These are phyloP conservation scores for Fragilaria crotonensis DNA, from an alignment of 108 stramenopile genomes.

Conservation along the genomic window DNA sequence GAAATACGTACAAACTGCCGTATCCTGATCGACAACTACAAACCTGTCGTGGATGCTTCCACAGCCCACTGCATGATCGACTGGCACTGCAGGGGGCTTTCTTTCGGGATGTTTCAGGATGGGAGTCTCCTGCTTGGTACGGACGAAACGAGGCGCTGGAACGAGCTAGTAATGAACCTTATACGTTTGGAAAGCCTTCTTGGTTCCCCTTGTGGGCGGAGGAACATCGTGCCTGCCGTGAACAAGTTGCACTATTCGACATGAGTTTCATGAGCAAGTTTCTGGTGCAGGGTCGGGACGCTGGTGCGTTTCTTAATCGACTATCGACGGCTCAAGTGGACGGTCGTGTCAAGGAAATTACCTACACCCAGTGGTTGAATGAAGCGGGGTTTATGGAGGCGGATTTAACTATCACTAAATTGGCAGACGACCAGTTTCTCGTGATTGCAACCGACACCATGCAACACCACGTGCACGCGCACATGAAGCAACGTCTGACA, in stretches of 20 bases:
- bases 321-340: constrained; percentile 66
- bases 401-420: constrained; percentile 66
- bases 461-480: constrained; percentile 56
- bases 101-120: constrained; percentile 61
- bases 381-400: constrained; percentile 54
- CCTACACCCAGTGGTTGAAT: constrained; percentile 74
- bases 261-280: constrained; percentile 87
- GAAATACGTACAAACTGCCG: constrained; percentile 53
- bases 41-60: constrained; percentile 40
- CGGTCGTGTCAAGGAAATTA: constrained; percentile 30
- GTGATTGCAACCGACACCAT: constrained; percentile 74
- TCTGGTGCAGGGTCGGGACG: constrained; percentile 52
- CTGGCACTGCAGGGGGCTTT: constrained; percentile 24
- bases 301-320: constrained; percentile 50
- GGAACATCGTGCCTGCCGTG: constrained; percentile 56
- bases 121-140: constrained; percentile 64
- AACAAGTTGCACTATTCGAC: constrained; percentile 62
- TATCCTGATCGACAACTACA: constrained; percentile 52
- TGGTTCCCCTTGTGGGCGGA: constrained; percentile 45
- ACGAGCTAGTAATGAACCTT: not conserved
- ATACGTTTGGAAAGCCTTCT: constrained; percentile 32
- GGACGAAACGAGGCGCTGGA: constrained; percentile 3
- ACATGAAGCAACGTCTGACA: constrained; percentile 32
- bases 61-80: constrained; percentile 46
- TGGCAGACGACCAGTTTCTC: constrained; percentile 44